Evolutionary conservation across 805 yeast genomes (phyloP).

Genomic region (Metschnikowia dekortorum): DNA sequence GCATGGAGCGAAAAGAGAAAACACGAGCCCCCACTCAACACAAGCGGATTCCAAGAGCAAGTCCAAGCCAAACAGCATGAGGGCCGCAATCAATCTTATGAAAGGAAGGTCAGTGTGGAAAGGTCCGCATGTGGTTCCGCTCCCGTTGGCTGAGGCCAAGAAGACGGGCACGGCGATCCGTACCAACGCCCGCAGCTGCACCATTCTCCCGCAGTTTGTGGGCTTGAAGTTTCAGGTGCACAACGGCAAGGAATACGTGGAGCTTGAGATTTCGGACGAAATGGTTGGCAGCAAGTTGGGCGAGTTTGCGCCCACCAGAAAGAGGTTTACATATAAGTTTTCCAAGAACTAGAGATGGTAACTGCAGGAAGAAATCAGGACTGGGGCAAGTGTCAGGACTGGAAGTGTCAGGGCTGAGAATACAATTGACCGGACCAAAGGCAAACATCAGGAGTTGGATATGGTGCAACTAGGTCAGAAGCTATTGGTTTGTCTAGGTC

Average conservation of each 20-base stretch:
- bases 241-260: conserved; percentile 92
- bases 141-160: conserved; percentile 85
- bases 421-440: too few relatives aligned
- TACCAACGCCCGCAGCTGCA: conserved; percentile 94
- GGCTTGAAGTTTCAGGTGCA: conserved; percentile 93
- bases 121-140: conserved; percentile 91
- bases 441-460: too few relatives aligned
- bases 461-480: too few relatives aligned
- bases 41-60: neutral
- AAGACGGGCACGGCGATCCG: conserved; percentile 80
- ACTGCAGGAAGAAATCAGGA: too few relatives aligned
- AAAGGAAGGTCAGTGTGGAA: conserved; percentile 40
- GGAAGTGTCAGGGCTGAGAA: too few relatives aligned
- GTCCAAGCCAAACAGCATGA: conserved; percentile 21
- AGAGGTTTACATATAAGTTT: conserved; percentile 77
- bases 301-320: conserved; percentile 92
- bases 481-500: too few relatives aligned
- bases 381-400: too few relatives aligned
- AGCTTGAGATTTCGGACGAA: conserved; percentile 80
- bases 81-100: conserved; percentile 29
- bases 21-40: neutral
- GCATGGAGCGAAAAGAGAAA: neutral
- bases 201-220: conserved; percentile 92
- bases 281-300: conserved; percentile 97
- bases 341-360: conserved; percentile 50